phyloP scores from a whole-genome alignment of 2,329 filamentous ascomycete species.

The Macrophomina pseudophaseolina region DNA sequence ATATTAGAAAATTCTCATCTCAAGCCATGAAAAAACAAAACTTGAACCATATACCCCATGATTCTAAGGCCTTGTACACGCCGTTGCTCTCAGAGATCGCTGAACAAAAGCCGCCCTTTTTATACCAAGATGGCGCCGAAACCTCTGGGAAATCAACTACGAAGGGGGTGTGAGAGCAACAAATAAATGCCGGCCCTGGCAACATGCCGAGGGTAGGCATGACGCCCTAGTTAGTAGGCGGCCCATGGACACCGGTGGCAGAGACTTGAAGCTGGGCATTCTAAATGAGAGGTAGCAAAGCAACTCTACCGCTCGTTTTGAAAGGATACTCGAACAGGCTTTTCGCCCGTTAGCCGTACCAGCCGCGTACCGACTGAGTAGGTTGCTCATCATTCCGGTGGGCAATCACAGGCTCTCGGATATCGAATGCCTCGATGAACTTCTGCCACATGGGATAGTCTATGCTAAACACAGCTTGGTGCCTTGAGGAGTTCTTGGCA shows the following conservation, averaged over 20 bases:
- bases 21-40: not conserved
- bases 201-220: too few relatives aligned
- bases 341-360: slow-evolving; percentile 62
- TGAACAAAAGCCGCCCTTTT: not conserved
- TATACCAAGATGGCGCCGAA: too few relatives aligned
- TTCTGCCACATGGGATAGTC: slow-evolving; percentile 84
- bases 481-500: slow-evolving; percentile 61
- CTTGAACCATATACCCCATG: not conserved
- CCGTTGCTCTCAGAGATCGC: not conserved
- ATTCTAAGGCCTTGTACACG: not conserved
- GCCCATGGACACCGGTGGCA: too few relatives aligned
- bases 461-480: slow-evolving; percentile 87
- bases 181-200: too few relatives aligned
- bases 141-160: too few relatives aligned
- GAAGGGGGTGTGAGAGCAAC: too few relatives aligned
- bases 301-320: too few relatives aligned
- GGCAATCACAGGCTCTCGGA: slow-evolving; percentile 82
- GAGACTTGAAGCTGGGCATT: too few relatives aligned
- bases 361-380: slow-evolving; percentile 62
- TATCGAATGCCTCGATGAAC: slow-evolving; percentile 75
- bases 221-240: too few relatives aligned
- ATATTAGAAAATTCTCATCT: not conserved
- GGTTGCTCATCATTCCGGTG: slow-evolving; percentile 69
- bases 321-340: too few relatives aligned
- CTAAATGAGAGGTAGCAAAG: too few relatives aligned